Percentiles rank a stretch among this genome's conserved stretches.
Conservation (phyloP, 1,284 basidiomycete species). For the Rhodofomes roseus region DNA sequence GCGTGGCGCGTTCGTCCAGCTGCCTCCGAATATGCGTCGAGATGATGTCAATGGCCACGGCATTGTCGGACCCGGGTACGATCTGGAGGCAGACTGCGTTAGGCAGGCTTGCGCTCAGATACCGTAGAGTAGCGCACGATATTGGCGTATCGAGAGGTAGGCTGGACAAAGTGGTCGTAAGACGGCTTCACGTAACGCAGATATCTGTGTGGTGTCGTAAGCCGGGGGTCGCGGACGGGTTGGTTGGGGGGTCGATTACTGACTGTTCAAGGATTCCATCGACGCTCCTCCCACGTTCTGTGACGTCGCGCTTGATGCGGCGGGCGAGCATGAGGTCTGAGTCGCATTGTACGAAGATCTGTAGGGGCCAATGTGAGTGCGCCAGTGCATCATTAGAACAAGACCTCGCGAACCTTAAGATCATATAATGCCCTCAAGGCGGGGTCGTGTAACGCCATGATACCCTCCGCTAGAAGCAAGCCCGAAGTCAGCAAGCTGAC, state of each 20-base stretch:
- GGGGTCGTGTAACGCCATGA: slow-evolving; percentile 86
- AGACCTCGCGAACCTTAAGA: slow-evolving; percentile 85
- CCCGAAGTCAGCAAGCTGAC: slow-evolving; percentile 1
- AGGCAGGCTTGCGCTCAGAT: neutral
- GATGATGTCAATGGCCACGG: slow-evolving; percentile 92
- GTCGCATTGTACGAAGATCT: slow-evolving; percentile 88
- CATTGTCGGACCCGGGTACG: slow-evolving; percentile 85
- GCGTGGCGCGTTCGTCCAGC: slow-evolving; percentile 72
- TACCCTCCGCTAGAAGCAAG: slow-evolving; percentile 71
- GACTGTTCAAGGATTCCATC: slow-evolving; percentile 89
- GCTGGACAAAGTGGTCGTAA: slow-evolving; percentile 94
- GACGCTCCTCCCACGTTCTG: slow-evolving; percentile 84
- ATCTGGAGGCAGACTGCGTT: slow-evolving; percentile 50
- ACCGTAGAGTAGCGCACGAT: slow-evolving; percentile 52
- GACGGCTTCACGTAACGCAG: slow-evolving; percentile 91
- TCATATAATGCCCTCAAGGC: slow-evolving; percentile 82
- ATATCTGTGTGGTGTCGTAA: slow-evolving; percentile 47
- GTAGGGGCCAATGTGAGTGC: neutral
- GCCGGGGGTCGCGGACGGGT: neutral
- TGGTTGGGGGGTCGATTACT: neutral
- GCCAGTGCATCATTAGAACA: no score
- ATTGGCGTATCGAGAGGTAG: slow-evolving; percentile 84
- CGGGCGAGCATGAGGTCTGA: slow-evolving; percentile 97
- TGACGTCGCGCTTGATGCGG: slow-evolving; percentile 83
- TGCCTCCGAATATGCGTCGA: slow-evolving; percentile 88